Percentiles rank a stretch among this genome's conserved stretches.
phyloP scores from a whole-genome alignment of 345 rosid genomes.

The Melaleuca quinquenervia region DNA sequence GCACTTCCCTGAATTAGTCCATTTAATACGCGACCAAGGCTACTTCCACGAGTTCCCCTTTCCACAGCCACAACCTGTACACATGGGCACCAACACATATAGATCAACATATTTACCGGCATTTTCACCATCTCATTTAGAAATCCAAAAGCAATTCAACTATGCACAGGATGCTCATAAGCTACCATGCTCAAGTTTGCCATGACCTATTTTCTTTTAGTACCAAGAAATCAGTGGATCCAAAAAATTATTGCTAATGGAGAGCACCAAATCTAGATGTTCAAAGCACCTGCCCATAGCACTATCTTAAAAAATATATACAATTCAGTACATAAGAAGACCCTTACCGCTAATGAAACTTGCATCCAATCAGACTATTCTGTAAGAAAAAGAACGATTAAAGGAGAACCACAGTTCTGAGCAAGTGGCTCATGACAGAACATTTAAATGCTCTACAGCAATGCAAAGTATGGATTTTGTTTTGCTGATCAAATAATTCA shows the following conservation, averaged over 20 bases:
- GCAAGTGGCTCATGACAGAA: conserved; percentile 41
- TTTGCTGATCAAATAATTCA: too few relatives aligned
- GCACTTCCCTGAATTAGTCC: too few relatives aligned
- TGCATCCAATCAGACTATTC: too few relatives aligned
- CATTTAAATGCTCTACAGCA: too few relatives aligned
- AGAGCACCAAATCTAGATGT: background rate
- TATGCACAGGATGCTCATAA: background rate
- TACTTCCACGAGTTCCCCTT: too few relatives aligned
- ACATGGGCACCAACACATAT: background rate
- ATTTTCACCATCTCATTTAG: background rate
- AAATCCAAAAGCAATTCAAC: background rate
- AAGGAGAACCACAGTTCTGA: conserved; percentile 8
- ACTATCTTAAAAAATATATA: background rate
- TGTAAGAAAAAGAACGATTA: background rate
- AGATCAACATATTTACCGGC: background rate
- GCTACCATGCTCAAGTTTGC: background rate
- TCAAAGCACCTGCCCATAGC: too few relatives aligned
- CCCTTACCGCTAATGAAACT: background rate
- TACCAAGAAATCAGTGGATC: background rate
- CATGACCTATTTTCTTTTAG: background rate
- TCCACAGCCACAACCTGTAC: background rate
- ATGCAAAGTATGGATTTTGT: too few relatives aligned
- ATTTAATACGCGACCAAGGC: too few relatives aligned
- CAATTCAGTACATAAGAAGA: background rate
- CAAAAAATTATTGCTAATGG: background rate